Percentiles rank a stretch among this genome's conserved stretches.
phyloP scores from a whole-genome alignment of 2,329 filamentous ascomycete species.

The Fusarium globosum region DNA sequence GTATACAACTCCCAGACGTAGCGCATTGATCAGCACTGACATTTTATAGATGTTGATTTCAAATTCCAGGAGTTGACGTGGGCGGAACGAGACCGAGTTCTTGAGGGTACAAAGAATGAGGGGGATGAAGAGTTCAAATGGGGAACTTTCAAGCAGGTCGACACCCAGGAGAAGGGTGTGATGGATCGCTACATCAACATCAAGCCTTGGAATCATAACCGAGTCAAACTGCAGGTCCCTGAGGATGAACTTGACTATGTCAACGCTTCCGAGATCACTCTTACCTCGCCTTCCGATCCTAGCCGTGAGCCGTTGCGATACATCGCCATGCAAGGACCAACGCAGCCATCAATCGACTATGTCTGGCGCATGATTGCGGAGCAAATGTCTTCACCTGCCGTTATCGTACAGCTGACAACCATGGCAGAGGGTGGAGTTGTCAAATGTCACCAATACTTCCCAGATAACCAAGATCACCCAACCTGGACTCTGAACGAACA shows the following conservation, averaged over 20 bases:
- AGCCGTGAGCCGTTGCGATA: conserved; percentile 66
- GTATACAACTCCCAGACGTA: conserved; percentile 42
- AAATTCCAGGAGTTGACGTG: conserved; percentile 66
- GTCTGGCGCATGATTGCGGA: conserved; percentile 97
- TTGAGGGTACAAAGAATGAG: conserved; percentile 54
- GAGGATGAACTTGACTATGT: conserved; percentile 80
- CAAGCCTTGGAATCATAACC: conserved; percentile 87
- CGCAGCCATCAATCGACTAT: conserved; percentile 77
- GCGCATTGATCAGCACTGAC: conserved; percentile 13
- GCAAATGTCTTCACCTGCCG: conserved; percentile 75
- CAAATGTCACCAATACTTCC: conserved; percentile 93
- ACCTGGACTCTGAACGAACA: conserved; percentile 69
- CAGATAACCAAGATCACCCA: conserved; percentile 64
- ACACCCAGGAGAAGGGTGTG: conserved; percentile 43
- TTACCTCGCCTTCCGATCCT: conserved; percentile 58
- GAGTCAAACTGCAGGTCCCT: conserved; percentile 82
- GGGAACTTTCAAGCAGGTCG: conserved; percentile 51
- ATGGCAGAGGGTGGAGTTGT: conserved; percentile 81
- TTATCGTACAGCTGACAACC: conserved; percentile 95
- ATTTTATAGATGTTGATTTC: conserved; percentile 56
- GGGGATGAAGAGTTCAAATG: conserved; percentile 48
- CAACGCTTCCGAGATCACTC: conserved; percentile 79
- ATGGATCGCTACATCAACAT: conserved; percentile 92
- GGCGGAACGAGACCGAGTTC: conserved; percentile 62
- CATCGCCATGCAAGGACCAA: conserved; percentile 95